phyloP scores from a whole-genome alignment of 371 early-diverging fungal species.

The Lichtheimia hyalospora region DNA sequence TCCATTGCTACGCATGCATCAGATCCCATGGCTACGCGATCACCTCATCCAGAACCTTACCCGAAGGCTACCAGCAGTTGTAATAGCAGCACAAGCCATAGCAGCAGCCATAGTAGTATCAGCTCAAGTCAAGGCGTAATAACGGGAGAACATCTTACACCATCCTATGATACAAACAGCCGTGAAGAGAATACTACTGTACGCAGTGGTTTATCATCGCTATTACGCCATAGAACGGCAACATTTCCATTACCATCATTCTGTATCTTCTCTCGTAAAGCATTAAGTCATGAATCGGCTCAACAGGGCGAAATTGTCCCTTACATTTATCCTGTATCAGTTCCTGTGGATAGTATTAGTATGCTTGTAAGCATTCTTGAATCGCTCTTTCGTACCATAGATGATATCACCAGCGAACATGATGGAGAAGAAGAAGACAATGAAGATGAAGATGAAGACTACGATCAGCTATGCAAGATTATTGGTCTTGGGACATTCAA shows the following conservation, averaged over 20 bases:
- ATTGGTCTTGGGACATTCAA: conserved; percentile 9
- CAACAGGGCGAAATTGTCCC: conserved; percentile 4
- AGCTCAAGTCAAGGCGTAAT: too few species aligned
- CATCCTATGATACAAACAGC: too few species aligned
- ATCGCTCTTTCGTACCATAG: conserved; percentile 5
- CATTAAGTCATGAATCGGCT: conserved; percentile 1
- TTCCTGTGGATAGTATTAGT: conserved; percentile 3
- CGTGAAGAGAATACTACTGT: conserved; percentile 4
- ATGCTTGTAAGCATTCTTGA: conserved; percentile 7
- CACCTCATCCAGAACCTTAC: too few species aligned
- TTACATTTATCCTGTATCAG: neutral
- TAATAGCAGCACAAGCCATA: too few species aligned
- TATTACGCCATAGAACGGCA: conserved; percentile 1
- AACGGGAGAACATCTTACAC: too few species aligned
- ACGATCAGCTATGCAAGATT: neutral
- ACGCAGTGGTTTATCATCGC: conserved; percentile 4
- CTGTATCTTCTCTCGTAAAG: conserved; percentile 6
- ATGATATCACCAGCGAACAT: neutral
- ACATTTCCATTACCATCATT: conserved; percentile 8
- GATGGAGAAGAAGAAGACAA: neutral
- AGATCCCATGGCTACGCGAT: too few species aligned
- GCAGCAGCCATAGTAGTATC: too few species aligned
- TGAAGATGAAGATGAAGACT: neutral
- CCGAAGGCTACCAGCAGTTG: too few species aligned
- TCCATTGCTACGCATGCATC: too few species aligned